These are phyloP conservation scores for Trichoderma koningiopsis DNA, from an alignment of 2,329 filamentous ascomycete genomes.

Conservation along the genomic window DNA sequence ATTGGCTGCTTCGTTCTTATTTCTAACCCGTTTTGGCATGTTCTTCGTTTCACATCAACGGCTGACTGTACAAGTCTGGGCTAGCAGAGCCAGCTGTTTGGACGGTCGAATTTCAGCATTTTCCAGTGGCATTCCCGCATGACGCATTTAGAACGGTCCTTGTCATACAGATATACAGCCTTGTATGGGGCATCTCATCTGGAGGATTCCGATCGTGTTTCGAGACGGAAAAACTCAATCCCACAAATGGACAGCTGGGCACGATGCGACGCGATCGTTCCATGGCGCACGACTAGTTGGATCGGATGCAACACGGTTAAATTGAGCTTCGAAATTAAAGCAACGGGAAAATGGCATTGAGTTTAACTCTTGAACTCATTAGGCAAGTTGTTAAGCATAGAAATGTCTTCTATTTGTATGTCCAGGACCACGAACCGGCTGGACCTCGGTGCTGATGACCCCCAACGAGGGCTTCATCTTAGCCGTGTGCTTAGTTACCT, in stretches of 20 bases:
- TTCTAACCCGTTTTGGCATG: background rate
- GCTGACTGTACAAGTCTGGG: background rate
- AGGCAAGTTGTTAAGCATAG: slow-evolving; percentile 1
- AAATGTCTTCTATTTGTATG: background rate
- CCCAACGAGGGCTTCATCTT: slow-evolving; percentile 15
- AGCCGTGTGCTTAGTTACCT: slow-evolving; percentile 7
- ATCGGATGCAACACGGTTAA: slow-evolving; percentile 19
- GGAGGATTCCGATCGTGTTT: background rate
- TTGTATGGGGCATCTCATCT: slow-evolving; percentile 1
- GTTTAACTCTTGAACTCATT: background rate
- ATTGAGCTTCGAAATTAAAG: slow-evolving; percentile 3
- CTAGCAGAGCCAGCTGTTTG: background rate
- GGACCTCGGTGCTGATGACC: slow-evolving; percentile 25
- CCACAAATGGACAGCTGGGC: slow-evolving; percentile 19
- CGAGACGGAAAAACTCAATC: slow-evolving; percentile 25
- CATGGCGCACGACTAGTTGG: background rate
- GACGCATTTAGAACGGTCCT: background rate
- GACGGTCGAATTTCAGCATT: background rate
- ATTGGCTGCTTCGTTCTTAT: slow-evolving; percentile 7
- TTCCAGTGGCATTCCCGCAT: background rate
- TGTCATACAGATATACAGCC: background rate
- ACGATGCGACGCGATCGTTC: slow-evolving; percentile 9
- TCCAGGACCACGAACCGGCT: background rate
- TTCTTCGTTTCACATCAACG: slow-evolving; percentile 4
- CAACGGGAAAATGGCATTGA: background rate